These are phyloP conservation scores for Quercus bicolor DNA, from an alignment of 306 rosid genomes.

Conservation along the genomic window DNA sequence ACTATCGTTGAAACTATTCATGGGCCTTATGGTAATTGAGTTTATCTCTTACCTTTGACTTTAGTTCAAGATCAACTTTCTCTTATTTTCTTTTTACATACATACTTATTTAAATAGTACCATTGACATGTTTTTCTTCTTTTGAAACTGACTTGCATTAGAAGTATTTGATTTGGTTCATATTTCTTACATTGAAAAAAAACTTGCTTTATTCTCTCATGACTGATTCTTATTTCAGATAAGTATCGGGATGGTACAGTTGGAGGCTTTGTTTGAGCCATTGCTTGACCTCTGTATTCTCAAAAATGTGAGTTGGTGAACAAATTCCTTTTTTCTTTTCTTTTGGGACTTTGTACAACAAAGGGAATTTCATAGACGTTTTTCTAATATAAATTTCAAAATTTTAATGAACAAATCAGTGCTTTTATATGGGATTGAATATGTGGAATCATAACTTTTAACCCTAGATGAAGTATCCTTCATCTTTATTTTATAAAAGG, in stretches of 20 bases:
- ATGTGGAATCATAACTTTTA: not conserved
- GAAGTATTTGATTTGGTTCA: constrained; percentile 12
- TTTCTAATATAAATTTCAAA: constrained; percentile 5
- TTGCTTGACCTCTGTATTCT: constrained; percentile 68
- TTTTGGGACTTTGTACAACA: not conserved
- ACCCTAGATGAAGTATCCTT: not conserved
- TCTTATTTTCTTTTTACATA: not conserved
- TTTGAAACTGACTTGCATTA: constrained; percentile 14
- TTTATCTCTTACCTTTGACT: not conserved
- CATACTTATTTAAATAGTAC: not conserved
- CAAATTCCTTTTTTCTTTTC: not conserved
- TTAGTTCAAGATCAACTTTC: not conserved
- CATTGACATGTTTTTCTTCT: constrained; percentile 8
- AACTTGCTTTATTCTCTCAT: not conserved
- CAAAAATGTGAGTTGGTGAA: constrained; percentile 63
- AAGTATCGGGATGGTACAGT: constrained; percentile 49
- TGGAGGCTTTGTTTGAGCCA: constrained; percentile 66
- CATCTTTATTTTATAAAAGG: not conserved
- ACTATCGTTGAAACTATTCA: not conserved
- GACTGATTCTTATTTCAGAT: constrained; percentile 42
- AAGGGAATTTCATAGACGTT: not conserved
- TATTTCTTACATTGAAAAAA: constrained; percentile 18
- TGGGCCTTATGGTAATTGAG: not conserved
- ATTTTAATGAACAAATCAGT: not conserved
- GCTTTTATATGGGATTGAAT: not conserved